Evolutionary conservation across 2,329 filamentous ascomycete genomes (phyloP).

Genomic region (Delphinella strobiligena): DNA sequence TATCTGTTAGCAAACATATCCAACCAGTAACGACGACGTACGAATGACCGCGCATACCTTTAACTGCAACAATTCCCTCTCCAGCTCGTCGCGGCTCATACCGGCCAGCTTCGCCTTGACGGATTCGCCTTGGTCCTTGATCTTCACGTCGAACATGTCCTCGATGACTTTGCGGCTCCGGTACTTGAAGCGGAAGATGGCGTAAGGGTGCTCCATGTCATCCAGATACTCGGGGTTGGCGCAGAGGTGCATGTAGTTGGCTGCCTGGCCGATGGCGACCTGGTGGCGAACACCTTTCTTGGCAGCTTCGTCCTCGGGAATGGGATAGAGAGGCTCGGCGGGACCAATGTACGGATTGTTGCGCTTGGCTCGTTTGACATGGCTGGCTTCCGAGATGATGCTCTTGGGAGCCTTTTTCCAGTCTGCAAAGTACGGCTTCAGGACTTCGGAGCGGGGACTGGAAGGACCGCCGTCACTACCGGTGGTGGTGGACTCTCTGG

Average conservation of each 20-base stretch:
- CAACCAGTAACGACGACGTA: background rate
- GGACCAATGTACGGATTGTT: conserved; percentile 19
- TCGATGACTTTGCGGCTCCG: conserved; percentile 23
- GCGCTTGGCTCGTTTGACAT: conserved; percentile 6
- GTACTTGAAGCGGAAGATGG: conserved; percentile 38
- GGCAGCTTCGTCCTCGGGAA: conserved; percentile 9
- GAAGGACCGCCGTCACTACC: background rate
- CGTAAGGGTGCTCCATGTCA: conserved; percentile 26
- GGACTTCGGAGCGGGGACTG: background rate
- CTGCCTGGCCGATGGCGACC: conserved; percentile 23
- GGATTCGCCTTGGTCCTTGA: conserved; percentile 11
- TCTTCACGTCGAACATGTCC: conserved; percentile 20
- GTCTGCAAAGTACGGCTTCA: conserved; percentile 23
- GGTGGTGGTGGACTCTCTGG: background rate
- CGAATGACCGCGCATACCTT: background rate
- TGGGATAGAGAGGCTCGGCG: conserved; percentile 17
- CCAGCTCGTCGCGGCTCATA: conserved; percentile 4
- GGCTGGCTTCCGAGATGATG: background rate
- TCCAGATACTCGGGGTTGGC: conserved; percentile 31
- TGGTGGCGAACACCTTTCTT: conserved; percentile 17
- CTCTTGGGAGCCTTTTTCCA: conserved; percentile 12
- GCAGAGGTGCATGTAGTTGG: conserved; percentile 25
- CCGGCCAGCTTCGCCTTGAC: conserved; percentile 5
- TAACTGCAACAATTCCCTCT: conserved; percentile 2
- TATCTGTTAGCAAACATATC: background rate